A percentile compares a stretch with the other conserved stretches of the same genome.
Conservation (phyloP, 345 rosid species). For the Ailanthus altissimus region DNA sequence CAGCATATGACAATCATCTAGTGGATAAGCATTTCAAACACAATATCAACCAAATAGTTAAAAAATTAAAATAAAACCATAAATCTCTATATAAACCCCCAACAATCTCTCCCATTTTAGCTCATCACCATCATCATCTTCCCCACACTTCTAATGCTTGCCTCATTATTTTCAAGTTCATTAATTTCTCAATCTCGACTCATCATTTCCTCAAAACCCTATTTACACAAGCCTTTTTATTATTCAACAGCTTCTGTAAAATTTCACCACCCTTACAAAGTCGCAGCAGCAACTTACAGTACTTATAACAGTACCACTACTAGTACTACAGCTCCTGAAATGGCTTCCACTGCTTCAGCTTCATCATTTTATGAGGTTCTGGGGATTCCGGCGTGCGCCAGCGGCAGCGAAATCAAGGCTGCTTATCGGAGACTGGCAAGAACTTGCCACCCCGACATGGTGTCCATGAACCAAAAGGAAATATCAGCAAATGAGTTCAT, state of each 20-base stretch:
- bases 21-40: conserved; percentile 38
- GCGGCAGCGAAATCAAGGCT: conserved; percentile 44
- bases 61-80: background rate
- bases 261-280: too few species aligned
- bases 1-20: conserved; percentile 32
- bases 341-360: conserved; percentile 23
- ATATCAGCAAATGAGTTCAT: conserved; percentile 46
- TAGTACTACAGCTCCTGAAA: background rate
- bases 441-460: conserved; percentile 60
- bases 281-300: background rate
- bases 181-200: background rate
- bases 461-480: conserved; percentile 40
- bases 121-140: background rate
- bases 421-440: conserved; percentile 64
- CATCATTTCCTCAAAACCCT: too few species aligned
- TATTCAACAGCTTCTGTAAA: too few species aligned
- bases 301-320: background rate
- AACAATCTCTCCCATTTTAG: background rate
- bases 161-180: background rate
- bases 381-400: conserved; percentile 49
- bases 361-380: conserved; percentile 51
- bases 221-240: background rate
- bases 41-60: conserved; percentile 1
- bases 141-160: background rate
- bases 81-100: background rate